Percentiles rank a stretch among this genome's conserved stretches.
Conservation (phyloP, 106 monocot species). For the Dendrobium nobile region DNA sequence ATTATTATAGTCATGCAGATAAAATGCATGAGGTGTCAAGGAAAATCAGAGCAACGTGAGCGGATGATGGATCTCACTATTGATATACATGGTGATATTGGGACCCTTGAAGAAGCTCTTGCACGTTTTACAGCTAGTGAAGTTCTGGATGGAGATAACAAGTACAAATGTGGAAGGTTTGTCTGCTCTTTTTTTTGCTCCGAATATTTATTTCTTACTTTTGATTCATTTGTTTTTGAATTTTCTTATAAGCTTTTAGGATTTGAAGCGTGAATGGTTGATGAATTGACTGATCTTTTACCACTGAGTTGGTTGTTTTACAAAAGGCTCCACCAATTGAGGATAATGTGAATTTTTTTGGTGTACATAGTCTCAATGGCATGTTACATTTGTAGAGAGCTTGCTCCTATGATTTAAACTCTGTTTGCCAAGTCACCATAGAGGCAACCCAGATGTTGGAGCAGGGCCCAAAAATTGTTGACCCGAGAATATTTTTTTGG, state of each 20-base stretch:
- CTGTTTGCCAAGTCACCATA: no score
- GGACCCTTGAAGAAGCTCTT: conserved; percentile 78
- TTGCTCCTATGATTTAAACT: no score
- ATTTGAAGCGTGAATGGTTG: neutral
- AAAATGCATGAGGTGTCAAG: conserved; percentile 65
- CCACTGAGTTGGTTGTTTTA: no score
- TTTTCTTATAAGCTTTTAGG: neutral
- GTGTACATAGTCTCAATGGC: no score
- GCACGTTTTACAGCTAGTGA: conserved; percentile 54
- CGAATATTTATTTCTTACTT: neutral
- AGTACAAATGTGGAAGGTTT: conserved; percentile 60
- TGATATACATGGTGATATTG: conserved; percentile 76
- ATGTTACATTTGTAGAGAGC: no score
- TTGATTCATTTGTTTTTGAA: neutral
- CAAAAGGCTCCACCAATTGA: no score
- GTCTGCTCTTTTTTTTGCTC: neutral
- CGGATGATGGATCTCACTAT: conserved; percentile 91
- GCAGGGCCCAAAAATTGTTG: no score
- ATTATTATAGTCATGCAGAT: conserved; percentile 42
- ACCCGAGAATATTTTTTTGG: no score
- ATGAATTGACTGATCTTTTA: no score
- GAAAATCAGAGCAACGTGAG: conserved; percentile 61
- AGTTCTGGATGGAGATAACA: conserved; percentile 74
- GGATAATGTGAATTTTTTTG: no score
- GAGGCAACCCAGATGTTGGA: no score